Percentiles rank a stretch among this genome's conserved stretches.
Evolutionary conservation across 2,329 filamentous ascomycete genomes (phyloP).

Genomic region (Ophiostoma sp.): DNA sequence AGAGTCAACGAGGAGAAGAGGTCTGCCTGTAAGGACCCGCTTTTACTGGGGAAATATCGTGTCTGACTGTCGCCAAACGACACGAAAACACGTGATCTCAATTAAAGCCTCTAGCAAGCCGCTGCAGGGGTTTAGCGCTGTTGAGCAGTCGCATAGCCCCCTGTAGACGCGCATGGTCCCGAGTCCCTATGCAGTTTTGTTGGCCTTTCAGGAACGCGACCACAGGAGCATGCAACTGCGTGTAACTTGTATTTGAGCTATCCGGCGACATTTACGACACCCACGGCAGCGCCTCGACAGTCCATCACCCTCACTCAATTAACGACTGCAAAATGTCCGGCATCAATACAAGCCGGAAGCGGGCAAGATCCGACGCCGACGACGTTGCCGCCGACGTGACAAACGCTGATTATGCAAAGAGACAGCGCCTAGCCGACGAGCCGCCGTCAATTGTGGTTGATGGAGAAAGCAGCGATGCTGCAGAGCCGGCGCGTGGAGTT

Average conservation of each 20-base stretch:
- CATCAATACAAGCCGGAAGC: constrained; percentile 20
- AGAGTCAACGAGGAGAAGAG: not conserved
- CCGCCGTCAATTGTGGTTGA: constrained; percentile 1
- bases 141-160: not conserved
- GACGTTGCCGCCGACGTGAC: constrained; percentile 13
- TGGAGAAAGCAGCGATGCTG: not conserved
- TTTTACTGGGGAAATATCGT: not conserved
- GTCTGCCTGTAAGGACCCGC: not conserved
- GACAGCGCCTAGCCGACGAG: constrained; percentile 15
- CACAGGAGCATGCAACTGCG: not conserved
- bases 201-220: constrained; percentile 13
- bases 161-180: constrained; percentile 13
- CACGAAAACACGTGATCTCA: constrained; percentile 28
- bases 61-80: not conserved
- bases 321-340: constrained; percentile 20
- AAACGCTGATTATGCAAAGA: constrained; percentile 8
- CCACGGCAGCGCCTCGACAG: not conserved
- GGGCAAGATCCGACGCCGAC: constrained; percentile 21
- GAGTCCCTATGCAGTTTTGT: not conserved
- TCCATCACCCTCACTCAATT: not conserved
- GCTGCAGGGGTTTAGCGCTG: constrained; percentile 8
- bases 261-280: not conserved
- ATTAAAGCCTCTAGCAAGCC: no score
- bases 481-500: not conserved
- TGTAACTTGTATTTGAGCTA: not conserved